These are phyloP conservation scores for Lachnellula cervina DNA, from an alignment of 2,329 filamentous ascomycete genomes.

Conservation along the genomic window DNA sequence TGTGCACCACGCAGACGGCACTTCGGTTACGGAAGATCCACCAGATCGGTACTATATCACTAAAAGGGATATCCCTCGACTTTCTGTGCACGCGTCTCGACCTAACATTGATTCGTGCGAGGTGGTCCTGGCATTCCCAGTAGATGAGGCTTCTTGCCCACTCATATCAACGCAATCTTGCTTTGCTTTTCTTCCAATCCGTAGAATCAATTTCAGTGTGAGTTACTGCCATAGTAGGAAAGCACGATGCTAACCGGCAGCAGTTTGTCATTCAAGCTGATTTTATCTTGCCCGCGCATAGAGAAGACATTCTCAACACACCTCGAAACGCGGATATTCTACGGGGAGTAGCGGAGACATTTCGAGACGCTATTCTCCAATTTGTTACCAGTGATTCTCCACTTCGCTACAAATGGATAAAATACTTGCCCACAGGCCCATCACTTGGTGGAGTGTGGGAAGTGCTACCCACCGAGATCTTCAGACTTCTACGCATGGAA, in stretches of 20 bases:
- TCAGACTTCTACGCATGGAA: no score
- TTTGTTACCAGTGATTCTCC: no score
- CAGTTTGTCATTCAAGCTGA: conserved; percentile 20
- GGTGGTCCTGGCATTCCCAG: conserved; percentile 15
- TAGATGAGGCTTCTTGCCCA: conserved; percentile 6
- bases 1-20: no score
- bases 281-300: conserved; percentile 18
- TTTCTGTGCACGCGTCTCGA: no score
- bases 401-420: no score
- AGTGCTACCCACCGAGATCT: no score
- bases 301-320: no score
- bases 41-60: conserved; percentile 4
- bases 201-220: conserved; percentile 16
- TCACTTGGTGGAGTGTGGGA: no score
- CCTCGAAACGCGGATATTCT: no score
- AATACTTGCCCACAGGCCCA: no score
- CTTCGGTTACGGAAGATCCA: neutral
- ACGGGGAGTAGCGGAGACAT: no score
- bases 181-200: conserved; percentile 21
- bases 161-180: conserved; percentile 6
- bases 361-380: no score
- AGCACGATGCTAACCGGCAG: neutral
- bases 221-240: neutral
- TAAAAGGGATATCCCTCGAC: neutral
- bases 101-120: conserved; percentile 7